These are phyloP conservation scores for Cercospora sesami DNA, from an alignment of 2,329 filamentous ascomycete species.

Conservation along the genomic window DNA sequence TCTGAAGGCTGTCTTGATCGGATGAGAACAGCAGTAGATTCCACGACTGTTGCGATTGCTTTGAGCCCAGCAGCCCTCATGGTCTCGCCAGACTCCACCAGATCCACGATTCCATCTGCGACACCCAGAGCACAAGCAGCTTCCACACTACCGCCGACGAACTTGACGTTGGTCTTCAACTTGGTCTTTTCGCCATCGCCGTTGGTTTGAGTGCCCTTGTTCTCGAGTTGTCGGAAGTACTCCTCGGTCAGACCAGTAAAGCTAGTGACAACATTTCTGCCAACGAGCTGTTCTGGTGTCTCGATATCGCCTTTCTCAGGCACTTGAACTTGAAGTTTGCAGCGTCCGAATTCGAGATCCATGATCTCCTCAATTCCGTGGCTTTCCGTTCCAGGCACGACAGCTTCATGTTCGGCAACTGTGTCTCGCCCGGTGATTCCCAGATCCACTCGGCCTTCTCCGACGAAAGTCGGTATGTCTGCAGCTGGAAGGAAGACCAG, in stretches of 20 bases:
- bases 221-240: conserved; percentile 81
- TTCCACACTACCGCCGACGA: conserved; percentile 94
- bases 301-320: conserved; percentile 76
- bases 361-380: conserved; percentile 79
- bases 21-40: conserved; percentile 85
- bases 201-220: conserved; percentile 42
- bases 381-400: conserved; percentile 48
- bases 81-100: conserved; percentile 97
- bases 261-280: conserved; percentile 92
- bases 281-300: conserved; percentile 74
- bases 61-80: conserved; percentile 95
- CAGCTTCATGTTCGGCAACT: conserved; percentile 73
- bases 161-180: conserved; percentile 84
- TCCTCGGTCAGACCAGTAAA: conserved; percentile 81
- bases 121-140: conserved; percentile 93
- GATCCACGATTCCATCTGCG: conserved; percentile 94
- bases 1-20: conserved; percentile 84
- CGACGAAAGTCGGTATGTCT: conserved; percentile 96
- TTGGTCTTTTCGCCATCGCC: conserved; percentile 51
- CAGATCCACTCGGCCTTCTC: conserved; percentile 87
- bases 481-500: conserved; percentile 95
- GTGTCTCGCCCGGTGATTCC: conserved; percentile 95
- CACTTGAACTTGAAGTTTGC: conserved; percentile 95
- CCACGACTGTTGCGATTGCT: conserved; percentile 89
- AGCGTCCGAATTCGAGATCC: conserved; percentile 85